These are phyloP conservation scores for Xylariaceae sp. DNA, from an alignment of 2,329 filamentous ascomycete species.

Conservation along the genomic window DNA sequence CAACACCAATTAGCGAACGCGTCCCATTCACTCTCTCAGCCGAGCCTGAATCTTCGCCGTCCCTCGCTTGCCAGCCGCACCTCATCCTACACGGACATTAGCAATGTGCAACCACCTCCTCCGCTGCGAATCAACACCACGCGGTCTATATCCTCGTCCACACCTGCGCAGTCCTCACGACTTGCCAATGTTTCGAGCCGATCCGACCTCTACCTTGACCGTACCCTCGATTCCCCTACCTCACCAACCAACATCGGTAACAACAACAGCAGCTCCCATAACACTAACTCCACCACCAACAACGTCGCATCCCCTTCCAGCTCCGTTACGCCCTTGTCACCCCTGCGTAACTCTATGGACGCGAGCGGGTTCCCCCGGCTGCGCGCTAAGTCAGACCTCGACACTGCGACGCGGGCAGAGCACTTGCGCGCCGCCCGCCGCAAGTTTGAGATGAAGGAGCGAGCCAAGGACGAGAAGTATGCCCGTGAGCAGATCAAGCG, in stretches of 20 bases:
- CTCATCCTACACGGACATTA: constrained; percentile 35
- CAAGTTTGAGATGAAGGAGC: constrained; percentile 60
- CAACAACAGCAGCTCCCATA: constrained; percentile 35
- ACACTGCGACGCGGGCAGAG: constrained; percentile 49
- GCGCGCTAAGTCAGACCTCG: constrained; percentile 56
- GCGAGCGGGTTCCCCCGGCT: constrained; percentile 49
- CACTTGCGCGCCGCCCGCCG: constrained; percentile 58
- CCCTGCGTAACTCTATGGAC: constrained; percentile 57
- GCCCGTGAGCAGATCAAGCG: constrained; percentile 55
- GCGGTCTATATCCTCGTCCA: constrained; percentile 25
- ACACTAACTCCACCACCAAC: constrained; percentile 26
- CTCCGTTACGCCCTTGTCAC: constrained; percentile 40
- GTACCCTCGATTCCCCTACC: constrained; percentile 33
- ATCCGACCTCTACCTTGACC: constrained; percentile 43
- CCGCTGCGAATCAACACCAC: constrained; percentile 35
- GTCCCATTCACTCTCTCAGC: constrained; percentile 24
- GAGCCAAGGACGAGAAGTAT: constrained; percentile 58
- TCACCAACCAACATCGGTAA: constrained; percentile 23
- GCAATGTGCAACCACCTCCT: constrained; percentile 23
- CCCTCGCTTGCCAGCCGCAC: constrained; percentile 37
- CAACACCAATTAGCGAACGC: constrained; percentile 18
- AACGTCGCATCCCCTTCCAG: constrained; percentile 30
- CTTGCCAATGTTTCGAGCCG: constrained; percentile 42
- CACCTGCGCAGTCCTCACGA: constrained; percentile 28
- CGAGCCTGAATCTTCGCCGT: constrained; percentile 27